phyloP scores from a whole-genome alignment of 1,284 basidiomycete genomes.

The Fomitopsis palustris region DNA sequence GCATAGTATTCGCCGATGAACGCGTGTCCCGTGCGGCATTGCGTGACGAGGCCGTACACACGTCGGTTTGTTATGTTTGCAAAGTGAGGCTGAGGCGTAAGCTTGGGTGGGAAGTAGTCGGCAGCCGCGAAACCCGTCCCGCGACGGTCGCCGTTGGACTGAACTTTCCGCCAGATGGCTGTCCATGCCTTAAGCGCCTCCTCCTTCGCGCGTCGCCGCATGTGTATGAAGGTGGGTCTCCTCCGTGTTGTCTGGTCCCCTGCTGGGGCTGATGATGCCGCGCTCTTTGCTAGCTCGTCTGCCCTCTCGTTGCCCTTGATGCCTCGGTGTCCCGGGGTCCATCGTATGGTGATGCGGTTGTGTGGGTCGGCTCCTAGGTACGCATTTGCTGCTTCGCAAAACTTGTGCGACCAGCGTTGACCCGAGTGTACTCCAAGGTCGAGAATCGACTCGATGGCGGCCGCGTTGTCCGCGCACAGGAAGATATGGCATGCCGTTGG shows the following conservation, averaged over 20 bases:
- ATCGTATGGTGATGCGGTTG: slow-evolving; percentile 18
- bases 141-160: not conserved
- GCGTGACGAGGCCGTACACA: slow-evolving; percentile 20
- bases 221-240: not conserved
- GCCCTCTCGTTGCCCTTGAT: slow-evolving; percentile 28
- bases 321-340: slow-evolving; percentile 27
- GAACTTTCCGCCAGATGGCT: not conserved
- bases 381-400: slow-evolving; percentile 10
- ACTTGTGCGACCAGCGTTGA: slow-evolving; percentile 12
- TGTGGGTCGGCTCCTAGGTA: slow-evolving; percentile 17
- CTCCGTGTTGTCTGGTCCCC: not conserved
- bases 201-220: slow-evolving; percentile 12
- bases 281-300: slow-evolving; percentile 28
- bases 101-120: slow-evolving; percentile 21
- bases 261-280: slow-evolving; percentile 5
- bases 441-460: slow-evolving; percentile 13
- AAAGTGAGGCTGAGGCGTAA: slow-evolving; percentile 19
- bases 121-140: slow-evolving; percentile 21
- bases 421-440: slow-evolving; percentile 15
- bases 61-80: not conserved
- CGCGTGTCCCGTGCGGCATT: slow-evolving; percentile 26
- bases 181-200: slow-evolving; percentile 1
- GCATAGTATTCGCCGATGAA: slow-evolving; percentile 28
- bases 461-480: slow-evolving; percentile 21
- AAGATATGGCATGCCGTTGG: slow-evolving; percentile 10